phyloP scores from a whole-genome alignment of 2,329 filamentous ascomycete genomes.

The Diaporthe capsici region DNA sequence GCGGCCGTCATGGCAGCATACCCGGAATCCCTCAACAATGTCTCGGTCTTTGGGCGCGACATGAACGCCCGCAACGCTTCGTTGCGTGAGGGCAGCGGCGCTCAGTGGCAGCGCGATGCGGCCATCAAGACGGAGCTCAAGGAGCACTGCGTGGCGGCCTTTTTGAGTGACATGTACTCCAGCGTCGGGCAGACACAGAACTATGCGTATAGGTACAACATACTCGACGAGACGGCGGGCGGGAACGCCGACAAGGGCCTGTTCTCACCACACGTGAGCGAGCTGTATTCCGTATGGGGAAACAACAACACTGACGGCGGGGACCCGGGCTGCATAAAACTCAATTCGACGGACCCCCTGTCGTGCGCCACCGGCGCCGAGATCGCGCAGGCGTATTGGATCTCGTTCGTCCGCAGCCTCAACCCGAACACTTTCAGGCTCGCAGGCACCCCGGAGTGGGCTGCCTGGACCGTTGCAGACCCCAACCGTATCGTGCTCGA shows the following conservation, averaged over 20 bases:
- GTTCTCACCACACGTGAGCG: constrained; percentile 34
- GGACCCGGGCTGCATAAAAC: constrained; percentile 29
- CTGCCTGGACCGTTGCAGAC: constrained; percentile 29
- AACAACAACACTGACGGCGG: constrained; percentile 35
- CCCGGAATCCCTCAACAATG: constrained; percentile 35
- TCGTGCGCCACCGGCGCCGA: constrained; percentile 30
- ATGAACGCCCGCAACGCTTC: constrained; percentile 22
- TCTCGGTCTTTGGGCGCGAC: constrained; percentile 33
- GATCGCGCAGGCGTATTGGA: constrained; percentile 42
- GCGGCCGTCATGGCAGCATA: constrained; percentile 29
- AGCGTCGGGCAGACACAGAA: background rate
- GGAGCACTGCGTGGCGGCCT: constrained; percentile 29
- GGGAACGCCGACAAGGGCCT: constrained; percentile 35
- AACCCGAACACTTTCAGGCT: constrained; percentile 39
- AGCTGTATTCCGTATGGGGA: constrained; percentile 39
- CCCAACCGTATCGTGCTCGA: constrained; percentile 35
- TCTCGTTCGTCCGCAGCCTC: constrained; percentile 40
- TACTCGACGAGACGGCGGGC: constrained; percentile 36
- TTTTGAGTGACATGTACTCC: constrained; percentile 34
- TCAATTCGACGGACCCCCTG: constrained; percentile 27
- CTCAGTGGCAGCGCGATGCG: constrained; percentile 35
- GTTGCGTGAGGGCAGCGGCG: constrained; percentile 28
- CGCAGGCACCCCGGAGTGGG: constrained; percentile 38
- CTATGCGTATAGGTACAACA: constrained; percentile 35
- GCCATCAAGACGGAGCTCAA: constrained; percentile 36